Evolutionary conservation across 495 filamentous ascomycete genomes (phyloP).

Genomic region (Penicillium taxi): DNA sequence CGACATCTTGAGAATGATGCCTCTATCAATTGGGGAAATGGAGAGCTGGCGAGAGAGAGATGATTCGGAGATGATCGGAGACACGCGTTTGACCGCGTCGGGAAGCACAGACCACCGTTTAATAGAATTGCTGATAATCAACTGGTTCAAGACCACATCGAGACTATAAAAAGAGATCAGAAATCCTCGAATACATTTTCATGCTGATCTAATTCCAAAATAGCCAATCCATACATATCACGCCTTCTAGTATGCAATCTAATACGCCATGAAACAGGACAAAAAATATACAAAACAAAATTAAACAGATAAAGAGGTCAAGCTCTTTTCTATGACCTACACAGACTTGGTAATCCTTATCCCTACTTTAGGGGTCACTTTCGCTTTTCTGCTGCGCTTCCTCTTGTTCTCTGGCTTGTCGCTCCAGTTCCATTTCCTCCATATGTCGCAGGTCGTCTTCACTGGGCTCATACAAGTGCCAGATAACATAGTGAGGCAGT

Average conservation of each 20-base stretch:
- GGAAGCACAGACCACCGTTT: slow-evolving; percentile 18
- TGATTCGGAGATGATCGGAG: slow-evolving; percentile 6
- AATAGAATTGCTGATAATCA: slow-evolving; percentile 4
- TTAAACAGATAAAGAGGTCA: not conserved
- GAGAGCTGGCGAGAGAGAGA: not conserved
- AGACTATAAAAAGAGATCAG: too few species aligned
- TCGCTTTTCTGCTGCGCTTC: slow-evolving; percentile 46
- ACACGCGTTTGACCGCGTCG: slow-evolving; percentile 11
- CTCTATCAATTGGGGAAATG: not conserved
- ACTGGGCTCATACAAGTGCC: slow-evolving; percentile 98
- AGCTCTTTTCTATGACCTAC: not conserved
- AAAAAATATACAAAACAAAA: not conserved
- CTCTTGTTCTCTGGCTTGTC: slow-evolving; percentile 60
- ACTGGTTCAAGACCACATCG: not conserved
- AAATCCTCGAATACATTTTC: too few species aligned
- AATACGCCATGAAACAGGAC: too few species aligned
- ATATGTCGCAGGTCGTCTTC: slow-evolving; percentile 96
- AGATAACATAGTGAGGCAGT: slow-evolving; percentile 96
- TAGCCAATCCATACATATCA: too few species aligned
- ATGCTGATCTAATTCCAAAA: too few species aligned
- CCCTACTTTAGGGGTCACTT: not conserved
- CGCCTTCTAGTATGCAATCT: slow-evolving; percentile 8
- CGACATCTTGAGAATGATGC: slow-evolving; percentile 39
- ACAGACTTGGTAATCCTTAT: too few species aligned
- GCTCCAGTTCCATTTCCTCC: slow-evolving; percentile 90